Conservation (phyloP, 345 rosid species). For the Angophora floribunda region DNA sequence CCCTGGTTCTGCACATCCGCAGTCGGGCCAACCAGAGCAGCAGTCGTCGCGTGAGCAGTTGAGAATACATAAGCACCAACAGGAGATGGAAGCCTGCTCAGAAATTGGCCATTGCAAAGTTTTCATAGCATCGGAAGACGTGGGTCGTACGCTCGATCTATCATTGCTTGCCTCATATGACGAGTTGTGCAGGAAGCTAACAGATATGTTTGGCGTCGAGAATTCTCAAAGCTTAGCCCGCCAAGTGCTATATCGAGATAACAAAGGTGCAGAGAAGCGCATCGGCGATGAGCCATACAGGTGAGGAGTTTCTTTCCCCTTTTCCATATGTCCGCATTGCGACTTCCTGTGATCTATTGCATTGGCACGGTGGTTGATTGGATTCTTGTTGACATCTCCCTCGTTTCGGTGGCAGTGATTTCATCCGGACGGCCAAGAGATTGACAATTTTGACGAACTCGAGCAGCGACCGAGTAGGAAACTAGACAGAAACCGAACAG, state of each 20-base stretch:
- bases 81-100: constrained; percentile 16
- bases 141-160: constrained; percentile 48
- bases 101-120: constrained; percentile 47
- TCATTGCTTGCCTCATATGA: constrained; percentile 31
- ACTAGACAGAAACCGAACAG: not conserved
- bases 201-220: constrained; percentile 33
- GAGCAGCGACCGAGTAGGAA: constrained; percentile 36
- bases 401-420: constrained; percentile 26
- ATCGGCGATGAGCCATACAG: constrained; percentile 40
- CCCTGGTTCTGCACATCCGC: constrained; percentile 22
- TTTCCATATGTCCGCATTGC: not conserved
- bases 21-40: constrained; percentile 7
- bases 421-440: constrained; percentile 38
- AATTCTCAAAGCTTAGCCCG: constrained; percentile 17
- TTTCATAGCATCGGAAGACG: constrained; percentile 49
- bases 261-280: constrained; percentile 28
- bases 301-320: constrained; percentile 3
- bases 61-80: constrained; percentile 8
- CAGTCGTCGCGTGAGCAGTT: not conserved
- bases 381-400: not conserved
- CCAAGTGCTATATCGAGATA: constrained; percentile 26
- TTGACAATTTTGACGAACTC: constrained; percentile 46
- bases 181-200: constrained; percentile 30
- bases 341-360: not conserved
- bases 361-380: not conserved